A percentile compares a stretch with the other conserved stretches of the same genome.
phyloP scores from a whole-genome alignment of 495 filamentous ascomycete genomes.

The Xylaria venustula region DNA sequence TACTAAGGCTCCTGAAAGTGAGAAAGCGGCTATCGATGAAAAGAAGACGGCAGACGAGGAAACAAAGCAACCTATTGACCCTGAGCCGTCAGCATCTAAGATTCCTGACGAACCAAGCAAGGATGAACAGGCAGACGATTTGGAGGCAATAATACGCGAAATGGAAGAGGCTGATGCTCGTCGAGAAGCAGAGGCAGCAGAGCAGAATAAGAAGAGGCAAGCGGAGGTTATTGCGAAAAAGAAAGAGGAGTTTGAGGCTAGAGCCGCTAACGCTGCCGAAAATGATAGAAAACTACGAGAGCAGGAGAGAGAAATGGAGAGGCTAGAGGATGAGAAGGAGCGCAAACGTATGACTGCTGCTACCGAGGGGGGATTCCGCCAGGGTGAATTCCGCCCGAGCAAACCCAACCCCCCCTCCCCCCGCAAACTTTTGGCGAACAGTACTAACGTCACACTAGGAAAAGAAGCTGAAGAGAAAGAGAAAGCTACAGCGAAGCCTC shows the following conservation, averaged over 20 bases:
- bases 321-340: conserved; percentile 55
- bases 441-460: too few species aligned
- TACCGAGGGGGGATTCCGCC: too few species aligned
- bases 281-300: conserved; percentile 59
- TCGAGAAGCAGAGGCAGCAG: conserved; percentile 52
- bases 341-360: conserved; percentile 36
- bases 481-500: too few species aligned
- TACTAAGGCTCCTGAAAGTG: conserved; percentile 65
- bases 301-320: conserved; percentile 54
- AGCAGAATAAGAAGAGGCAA: conserved; percentile 45
- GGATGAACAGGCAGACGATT: too few species aligned
- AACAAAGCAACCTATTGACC: conserved; percentile 38
- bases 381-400: too few species aligned
- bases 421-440: too few species aligned
- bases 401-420: too few species aligned
- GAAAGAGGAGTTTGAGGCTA: conserved; percentile 54
- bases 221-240: conserved; percentile 62
- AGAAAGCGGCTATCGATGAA: conserved; percentile 57
- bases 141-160: conserved; percentile 49
- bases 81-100: conserved; percentile 43
- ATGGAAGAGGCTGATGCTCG: conserved; percentile 53
- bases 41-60: conserved; percentile 48
- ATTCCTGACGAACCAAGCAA: conserved; percentile 33
- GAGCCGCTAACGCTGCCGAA: conserved; percentile 41
- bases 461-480: too few species aligned